Percentiles rank a stretch among this genome's conserved stretches.
phyloP scores from a whole-genome alignment of 371 early-diverging fungal species.

The Lichtheimia hyalospora region DNA sequence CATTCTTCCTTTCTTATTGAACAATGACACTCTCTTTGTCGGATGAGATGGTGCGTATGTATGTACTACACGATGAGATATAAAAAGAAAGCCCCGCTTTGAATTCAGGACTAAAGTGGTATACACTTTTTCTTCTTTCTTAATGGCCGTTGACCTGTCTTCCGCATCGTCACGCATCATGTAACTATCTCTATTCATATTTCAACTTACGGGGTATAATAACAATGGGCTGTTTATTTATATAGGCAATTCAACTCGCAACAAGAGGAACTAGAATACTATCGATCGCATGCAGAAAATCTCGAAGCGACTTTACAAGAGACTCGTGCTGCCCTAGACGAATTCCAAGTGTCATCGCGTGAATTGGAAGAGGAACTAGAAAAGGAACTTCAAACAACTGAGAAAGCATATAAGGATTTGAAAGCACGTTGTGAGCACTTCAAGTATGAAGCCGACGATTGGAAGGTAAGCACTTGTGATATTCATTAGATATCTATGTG shows the following conservation, averaged over 20 bases:
- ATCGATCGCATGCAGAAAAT: constrained; percentile 47
- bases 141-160: constrained; percentile 10
- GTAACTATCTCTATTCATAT: constrained; percentile 1
- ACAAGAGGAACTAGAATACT: constrained; percentile 62
- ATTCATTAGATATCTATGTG: neutral
- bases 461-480: constrained; percentile 56
- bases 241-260: constrained; percentile 47
- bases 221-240: neutral
- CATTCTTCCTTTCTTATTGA: constrained; percentile 4
- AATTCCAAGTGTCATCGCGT: constrained; percentile 61
- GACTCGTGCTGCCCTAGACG: constrained; percentile 60
- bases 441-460: constrained; percentile 66
- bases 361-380: constrained; percentile 68
- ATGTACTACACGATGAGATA: too few relatives aligned
- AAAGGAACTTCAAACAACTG: constrained; percentile 61
- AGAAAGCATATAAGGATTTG: constrained; percentile 62
- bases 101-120: too few relatives aligned
- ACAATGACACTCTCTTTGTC: neutral
- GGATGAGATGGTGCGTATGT: too few relatives aligned
- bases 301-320: constrained; percentile 54
- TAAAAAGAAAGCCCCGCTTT: too few relatives aligned
- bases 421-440: constrained; percentile 56
- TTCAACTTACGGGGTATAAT: too few relatives aligned
- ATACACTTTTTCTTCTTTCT: neutral
- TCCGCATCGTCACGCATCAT: constrained; percentile 18